A percentile compares a stretch with the other conserved stretches of the same genome.
Conservation (phyloP, 768 basidiomycete genomes). For the Pulveroboletus frians region DNA sequence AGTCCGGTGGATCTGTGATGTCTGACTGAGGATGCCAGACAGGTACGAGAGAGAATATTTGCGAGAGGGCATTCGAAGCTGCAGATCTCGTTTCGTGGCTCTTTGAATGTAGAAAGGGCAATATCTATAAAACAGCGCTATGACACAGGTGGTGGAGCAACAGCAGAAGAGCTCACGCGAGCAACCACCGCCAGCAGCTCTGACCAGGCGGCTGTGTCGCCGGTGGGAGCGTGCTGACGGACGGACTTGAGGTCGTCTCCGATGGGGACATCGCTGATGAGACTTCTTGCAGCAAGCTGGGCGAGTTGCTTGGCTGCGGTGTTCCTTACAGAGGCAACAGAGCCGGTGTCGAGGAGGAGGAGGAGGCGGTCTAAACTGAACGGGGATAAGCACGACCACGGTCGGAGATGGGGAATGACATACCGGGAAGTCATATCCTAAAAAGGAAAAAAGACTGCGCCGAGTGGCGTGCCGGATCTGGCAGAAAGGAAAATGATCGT, state of each 20-base stretch:
- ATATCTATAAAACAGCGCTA: conserved; percentile 47
- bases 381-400: background rate
- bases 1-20: conserved; percentile 21
- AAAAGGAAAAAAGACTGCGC: conserved; percentile 53
- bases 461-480: conserved; percentile 35
- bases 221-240: conserved; percentile 52
- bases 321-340: conserved; percentile 79
- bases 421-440: conserved; percentile 75
- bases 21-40: conserved; percentile 52
- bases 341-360: conserved; percentile 91
- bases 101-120: conserved; percentile 88
- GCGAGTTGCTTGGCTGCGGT: conserved; percentile 98
- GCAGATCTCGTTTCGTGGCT: conserved; percentile 90
- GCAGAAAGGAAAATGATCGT: conserved; percentile 35
- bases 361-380: conserved; percentile 93
- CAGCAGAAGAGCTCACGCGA: conserved; percentile 46
- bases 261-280: conserved; percentile 74
- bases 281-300: conserved; percentile 81
- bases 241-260: conserved; percentile 68
- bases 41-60: conserved; percentile 81
- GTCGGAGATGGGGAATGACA: conserved; percentile 1
- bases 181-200: conserved; percentile 88
- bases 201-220: conserved; percentile 77
- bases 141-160: background rate
- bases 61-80: conserved; percentile 81